Conservation (phyloP, 768 basidiomycete genomes). For the Leucocoprinus leucothites region DNA sequence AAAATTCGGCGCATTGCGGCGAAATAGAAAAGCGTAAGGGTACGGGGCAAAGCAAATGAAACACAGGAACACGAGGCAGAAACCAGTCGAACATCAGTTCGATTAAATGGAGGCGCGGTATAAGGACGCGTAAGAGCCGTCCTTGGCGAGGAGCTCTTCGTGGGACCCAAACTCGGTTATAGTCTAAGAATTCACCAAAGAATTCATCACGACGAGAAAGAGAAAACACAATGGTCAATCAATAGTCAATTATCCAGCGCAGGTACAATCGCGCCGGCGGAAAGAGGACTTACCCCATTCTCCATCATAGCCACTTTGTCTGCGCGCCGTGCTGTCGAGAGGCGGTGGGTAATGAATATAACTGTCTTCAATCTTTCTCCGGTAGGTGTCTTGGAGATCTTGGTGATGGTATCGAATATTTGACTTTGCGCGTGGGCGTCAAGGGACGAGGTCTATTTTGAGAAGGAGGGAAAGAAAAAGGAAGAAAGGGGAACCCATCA, state of each 20-base stretch:
- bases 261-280: neutral
- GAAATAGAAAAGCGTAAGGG: neutral
- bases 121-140: slow-evolving; percentile 65
- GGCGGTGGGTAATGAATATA: slow-evolving; percentile 81
- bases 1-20: neutral
- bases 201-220: neutral
- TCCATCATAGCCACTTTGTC: slow-evolving; percentile 90
- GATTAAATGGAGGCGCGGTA: slow-evolving; percentile 64
- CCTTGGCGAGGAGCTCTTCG: slow-evolving; percentile 55
- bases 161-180: slow-evolving; percentile 78
- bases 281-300: slow-evolving; percentile 46
- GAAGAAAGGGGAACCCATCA: slow-evolving; percentile 1
- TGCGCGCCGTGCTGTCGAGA: slow-evolving; percentile 77
- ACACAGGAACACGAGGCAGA: neutral
- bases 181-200: slow-evolving; percentile 36
- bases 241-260: neutral
- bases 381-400: slow-evolving; percentile 54
- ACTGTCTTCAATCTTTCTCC: slow-evolving; percentile 67
- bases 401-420: slow-evolving; percentile 73
- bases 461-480: neutral
- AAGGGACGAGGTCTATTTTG: slow-evolving; percentile 67
- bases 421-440: slow-evolving; percentile 79
- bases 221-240: neutral
- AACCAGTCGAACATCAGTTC: neutral
- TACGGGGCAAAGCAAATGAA: neutral